These are phyloP conservation scores for Phialophora verrucosa DNA, from an alignment of 2,329 filamentous ascomycete genomes.

Conservation along the genomic window DNA sequence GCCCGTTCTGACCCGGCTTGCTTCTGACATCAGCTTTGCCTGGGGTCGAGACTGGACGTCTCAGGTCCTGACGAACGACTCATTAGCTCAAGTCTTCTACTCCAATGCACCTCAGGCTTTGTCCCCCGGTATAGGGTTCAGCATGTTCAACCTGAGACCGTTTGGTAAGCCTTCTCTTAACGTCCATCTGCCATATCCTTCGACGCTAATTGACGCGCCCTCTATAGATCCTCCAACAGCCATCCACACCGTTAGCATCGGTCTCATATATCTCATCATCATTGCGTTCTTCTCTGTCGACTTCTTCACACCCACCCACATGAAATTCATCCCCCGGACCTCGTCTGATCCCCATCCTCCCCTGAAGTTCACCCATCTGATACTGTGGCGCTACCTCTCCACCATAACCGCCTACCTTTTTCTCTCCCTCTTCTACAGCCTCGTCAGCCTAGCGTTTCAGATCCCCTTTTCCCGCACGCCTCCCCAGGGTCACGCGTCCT, in stretches of 20 bases:
- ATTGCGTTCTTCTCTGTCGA: conserved; percentile 70
- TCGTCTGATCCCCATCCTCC: conserved; percentile 50
- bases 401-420: conserved; percentile 65
- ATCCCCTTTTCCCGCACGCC: conserved; percentile 62
- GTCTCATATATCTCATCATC: conserved; percentile 70
- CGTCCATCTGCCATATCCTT: neutral
- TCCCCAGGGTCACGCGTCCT: conserved; percentile 43
- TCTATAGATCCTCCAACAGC: conserved; percentile 52
- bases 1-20: conserved; percentile 57
- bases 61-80: conserved; percentile 37
- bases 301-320: conserved; percentile 69
- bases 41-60: conserved; percentile 55
- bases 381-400: conserved; percentile 60
- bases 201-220: neutral
- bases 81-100: conserved; percentile 43
- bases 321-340: conserved; percentile 58
- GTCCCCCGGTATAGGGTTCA: conserved; percentile 63
- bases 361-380: conserved; percentile 53
- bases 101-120: conserved; percentile 58
- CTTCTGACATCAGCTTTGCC: conserved; percentile 52
- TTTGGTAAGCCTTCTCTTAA: conserved; percentile 49
- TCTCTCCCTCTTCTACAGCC: conserved; percentile 66
- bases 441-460: conserved; percentile 68
- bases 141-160: conserved; percentile 63
- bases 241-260: conserved; percentile 65